These are phyloP conservation scores for Rhododendron molle DNA, from an alignment of 148 eudicot species.

Conservation along the genomic window DNA sequence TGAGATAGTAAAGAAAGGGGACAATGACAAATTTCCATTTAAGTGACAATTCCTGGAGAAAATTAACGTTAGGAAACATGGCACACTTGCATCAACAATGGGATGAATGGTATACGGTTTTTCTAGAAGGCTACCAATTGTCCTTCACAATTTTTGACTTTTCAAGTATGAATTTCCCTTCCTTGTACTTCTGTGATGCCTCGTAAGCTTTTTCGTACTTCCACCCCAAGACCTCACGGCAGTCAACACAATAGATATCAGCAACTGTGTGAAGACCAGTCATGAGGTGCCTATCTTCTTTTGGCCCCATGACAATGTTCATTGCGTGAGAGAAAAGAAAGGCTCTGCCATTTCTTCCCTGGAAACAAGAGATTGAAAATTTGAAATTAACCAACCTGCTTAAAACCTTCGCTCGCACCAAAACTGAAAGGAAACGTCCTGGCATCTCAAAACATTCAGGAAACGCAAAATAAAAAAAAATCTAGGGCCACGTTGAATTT, in stretches of 20 bases:
- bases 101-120: not conserved
- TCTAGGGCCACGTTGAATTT: not conserved
- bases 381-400: not conserved
- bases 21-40: slow-evolving; percentile 1
- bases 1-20: not conserved
- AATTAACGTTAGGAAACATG: slow-evolving; percentile 6
- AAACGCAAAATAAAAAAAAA: not conserved
- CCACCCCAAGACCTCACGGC: slow-evolving; percentile 33
- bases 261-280: slow-evolving; percentile 45
- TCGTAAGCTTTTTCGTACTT: slow-evolving; percentile 30
- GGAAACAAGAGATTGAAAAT: not conserved
- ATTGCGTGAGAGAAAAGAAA: slow-evolving; percentile 34
- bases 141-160: slow-evolving; percentile 25
- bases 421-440: not conserved
- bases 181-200: slow-evolving; percentile 30
- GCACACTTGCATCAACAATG: not conserved
- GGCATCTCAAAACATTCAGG: not conserved
- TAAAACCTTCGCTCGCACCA: too few relatives aligned
- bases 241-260: slow-evolving; percentile 25
- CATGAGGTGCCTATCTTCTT: slow-evolving; percentile 27
- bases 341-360: slow-evolving; percentile 32
- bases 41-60: not conserved
- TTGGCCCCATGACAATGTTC: slow-evolving; percentile 26
- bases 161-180: slow-evolving; percentile 30
- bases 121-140: slow-evolving; percentile 14